Base-by-base conservation (phyloP, 176 grass and related monocot species). In the Rhipidocladum racemiflorum region DNA sequence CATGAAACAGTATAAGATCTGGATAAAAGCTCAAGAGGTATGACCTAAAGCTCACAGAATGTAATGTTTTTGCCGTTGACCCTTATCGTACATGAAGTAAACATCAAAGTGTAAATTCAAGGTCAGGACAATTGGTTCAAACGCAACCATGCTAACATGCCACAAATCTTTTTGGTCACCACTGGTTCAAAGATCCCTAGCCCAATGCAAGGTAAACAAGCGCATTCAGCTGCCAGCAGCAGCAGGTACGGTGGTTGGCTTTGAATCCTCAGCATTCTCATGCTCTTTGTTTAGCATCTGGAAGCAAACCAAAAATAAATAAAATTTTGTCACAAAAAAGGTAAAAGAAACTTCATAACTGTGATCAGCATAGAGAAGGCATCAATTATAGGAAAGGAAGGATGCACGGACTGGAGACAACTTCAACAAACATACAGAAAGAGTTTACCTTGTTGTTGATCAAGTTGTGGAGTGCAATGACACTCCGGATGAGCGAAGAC, bases 201-300 rank as follows among this genome's bases (percentile, higher is more conserved):
- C 32, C 61, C 34, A 27, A 42, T 17, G 5, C 16, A 69, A 71
- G 50, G 53, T 54, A 32, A 44, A 60, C 9, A 50, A 55, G 12
- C 9, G 59, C 20, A 48, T 81, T 85, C 80, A 97, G 83, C 87
- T 94, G 71, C 85, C 94, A 0, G 87, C 60, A 11, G 74, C 81
- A 74, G 74, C 85, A 3, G 85, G 75, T 78, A 92, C 80, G 3
- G 64, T 75, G 0, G 88, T 75, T 60, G 87, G 75, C 64, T 93
- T 92, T 3, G 74, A 91, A 82, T 99, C 96, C 68, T 93, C 96
- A 1, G 88, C 87, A 55, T 93, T 99, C 89, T 95, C 92, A 25
- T 95, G 89, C 68, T 95, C 96, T 83, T 99, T 93, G 89, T 99
- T 99, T 76, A 99, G 83, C 85, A 99, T 91, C 92, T 98, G 78